phyloP scores from a whole-genome alignment of 208 protist genomes.

The Wallacemonas sp. region DNA sequence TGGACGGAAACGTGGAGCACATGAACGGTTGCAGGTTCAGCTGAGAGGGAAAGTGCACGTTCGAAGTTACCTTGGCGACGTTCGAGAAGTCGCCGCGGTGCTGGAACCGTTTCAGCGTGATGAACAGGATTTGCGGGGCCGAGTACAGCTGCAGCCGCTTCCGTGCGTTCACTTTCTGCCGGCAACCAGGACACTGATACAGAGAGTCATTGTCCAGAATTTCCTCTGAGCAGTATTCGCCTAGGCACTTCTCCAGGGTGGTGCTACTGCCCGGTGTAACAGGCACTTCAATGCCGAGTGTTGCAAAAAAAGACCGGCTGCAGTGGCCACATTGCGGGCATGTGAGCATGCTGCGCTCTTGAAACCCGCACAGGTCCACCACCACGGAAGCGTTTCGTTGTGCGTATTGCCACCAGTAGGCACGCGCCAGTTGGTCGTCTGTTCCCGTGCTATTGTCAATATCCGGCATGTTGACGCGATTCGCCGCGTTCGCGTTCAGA shows the following conservation, averaged over 20 bases:
- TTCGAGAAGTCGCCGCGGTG: constrained; percentile 75
- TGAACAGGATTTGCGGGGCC: constrained; percentile 72
- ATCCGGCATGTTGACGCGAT: constrained; percentile 32
- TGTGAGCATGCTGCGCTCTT: constrained; percentile 70
- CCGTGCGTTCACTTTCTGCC: constrained; percentile 60
- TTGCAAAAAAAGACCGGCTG: constrained; percentile 64
- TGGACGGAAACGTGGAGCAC: constrained; percentile 43
- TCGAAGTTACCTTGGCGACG: constrained; percentile 56
- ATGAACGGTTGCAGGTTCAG: constrained; percentile 77
- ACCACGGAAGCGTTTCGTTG: constrained; percentile 93
- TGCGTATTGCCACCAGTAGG: constrained; percentile 80
- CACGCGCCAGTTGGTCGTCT: constrained; percentile 74
- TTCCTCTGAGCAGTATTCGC: constrained; percentile 75
- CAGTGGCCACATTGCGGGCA: constrained; percentile 67
- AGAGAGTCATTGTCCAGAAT: constrained; percentile 64
- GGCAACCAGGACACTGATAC: constrained; percentile 69
- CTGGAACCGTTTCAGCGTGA: constrained; percentile 88
- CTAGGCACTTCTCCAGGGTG: constrained; percentile 78
- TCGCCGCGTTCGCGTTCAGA: constrained; percentile 73
- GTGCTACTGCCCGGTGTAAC: constrained; percentile 37
- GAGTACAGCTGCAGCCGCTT: constrained; percentile 85
- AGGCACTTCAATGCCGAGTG: constrained; percentile 74
- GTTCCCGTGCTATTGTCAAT: constrained; percentile 73
- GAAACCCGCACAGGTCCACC: constrained; percentile 82
- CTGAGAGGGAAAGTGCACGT: constrained; percentile 66